A percentile compares a stretch with the other conserved stretches of the same genome.
Evolutionary conservation across 805 yeast species (phyloP).

Genomic region (Phaffomyces antillensis): DNA sequence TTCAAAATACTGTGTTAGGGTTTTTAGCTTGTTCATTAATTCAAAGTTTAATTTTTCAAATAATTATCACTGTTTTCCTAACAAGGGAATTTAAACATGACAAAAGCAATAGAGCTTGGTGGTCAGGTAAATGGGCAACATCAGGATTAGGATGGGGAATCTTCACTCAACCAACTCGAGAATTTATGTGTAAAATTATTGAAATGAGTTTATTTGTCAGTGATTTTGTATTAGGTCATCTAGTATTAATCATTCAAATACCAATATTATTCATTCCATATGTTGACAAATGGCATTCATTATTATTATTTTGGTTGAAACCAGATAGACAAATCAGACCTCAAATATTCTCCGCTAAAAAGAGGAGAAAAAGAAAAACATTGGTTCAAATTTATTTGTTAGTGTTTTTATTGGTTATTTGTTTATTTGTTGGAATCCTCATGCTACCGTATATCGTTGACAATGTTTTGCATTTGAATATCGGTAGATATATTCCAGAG

Average conservation of each 20-base stretch:
- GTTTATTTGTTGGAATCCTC: conserved; percentile 27
- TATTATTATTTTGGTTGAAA: conserved; percentile 53
- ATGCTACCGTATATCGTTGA: conserved; percentile 33
- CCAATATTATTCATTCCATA: conserved; percentile 52
- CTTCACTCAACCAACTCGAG: conserved; percentile 51
- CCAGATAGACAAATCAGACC: conserved; percentile 44
- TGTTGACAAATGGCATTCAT: conserved; percentile 51
- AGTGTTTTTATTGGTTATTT: conserved; percentile 28
- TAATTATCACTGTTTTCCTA: conserved; percentile 37
- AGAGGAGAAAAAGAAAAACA: conserved; percentile 32
- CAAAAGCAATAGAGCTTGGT: conserved; percentile 55
- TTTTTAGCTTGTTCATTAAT: conserved; percentile 36
- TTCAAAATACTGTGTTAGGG: conserved; percentile 49
- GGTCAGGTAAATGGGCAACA: conserved; percentile 62
- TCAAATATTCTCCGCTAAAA: conserved; percentile 36
- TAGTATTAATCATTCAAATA: conserved; percentile 41
- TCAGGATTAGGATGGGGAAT: conserved; percentile 49
- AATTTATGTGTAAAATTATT: conserved; percentile 46
- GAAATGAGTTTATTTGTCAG: conserved; percentile 52
- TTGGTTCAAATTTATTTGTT: conserved; percentile 28
- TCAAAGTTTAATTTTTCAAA: conserved; percentile 45
- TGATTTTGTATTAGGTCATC: conserved; percentile 48
- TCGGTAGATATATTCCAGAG: conserved; percentile 35
- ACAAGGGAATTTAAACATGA: conserved; percentile 51
- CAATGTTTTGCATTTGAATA: conserved; percentile 30